These are phyloP conservation scores for Inonotus obliquus DNA, from an alignment of 1,284 basidiomycete species.

Conservation along the genomic window DNA sequence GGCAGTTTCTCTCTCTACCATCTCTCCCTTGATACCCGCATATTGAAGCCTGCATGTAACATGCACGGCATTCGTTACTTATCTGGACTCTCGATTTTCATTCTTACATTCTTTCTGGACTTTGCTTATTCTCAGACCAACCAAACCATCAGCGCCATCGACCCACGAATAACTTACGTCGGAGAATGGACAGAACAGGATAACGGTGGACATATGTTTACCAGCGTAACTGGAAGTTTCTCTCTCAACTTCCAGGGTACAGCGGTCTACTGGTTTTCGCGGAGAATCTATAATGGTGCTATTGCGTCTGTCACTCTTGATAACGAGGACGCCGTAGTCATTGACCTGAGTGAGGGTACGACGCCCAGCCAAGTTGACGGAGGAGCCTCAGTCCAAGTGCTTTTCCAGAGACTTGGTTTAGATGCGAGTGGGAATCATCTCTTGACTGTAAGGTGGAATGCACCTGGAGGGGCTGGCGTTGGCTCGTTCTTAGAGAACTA, in stretches of 20 bases:
- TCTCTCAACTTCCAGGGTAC: background rate
- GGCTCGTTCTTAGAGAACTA: background rate
- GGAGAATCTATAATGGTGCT: background rate
- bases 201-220: constrained; percentile 5
- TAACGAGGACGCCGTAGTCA: background rate
- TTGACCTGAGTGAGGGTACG: constrained; percentile 1
- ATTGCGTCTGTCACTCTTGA: background rate
- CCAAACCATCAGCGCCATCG: background rate
- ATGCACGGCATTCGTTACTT: no score
- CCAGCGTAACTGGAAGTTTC: background rate
- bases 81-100: background rate
- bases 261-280: constrained; percentile 5
- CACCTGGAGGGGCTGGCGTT: background rate
- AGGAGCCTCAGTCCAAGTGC: background rate
- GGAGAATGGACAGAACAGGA: constrained; percentile 8
- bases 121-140: background rate
- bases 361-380: no score
- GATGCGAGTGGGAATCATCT: constrained; percentile 4
- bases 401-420: background rate
- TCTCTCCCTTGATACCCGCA: no score
- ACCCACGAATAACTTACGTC: constrained; percentile 8
- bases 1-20: no score
- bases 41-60: no score
- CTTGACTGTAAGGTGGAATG: background rate
- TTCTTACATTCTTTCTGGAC: background rate